phyloP scores from a whole-genome alignment of 176 grass and related monocot genomes.

The sorghum (Sorghum bicolor) region DNA sequence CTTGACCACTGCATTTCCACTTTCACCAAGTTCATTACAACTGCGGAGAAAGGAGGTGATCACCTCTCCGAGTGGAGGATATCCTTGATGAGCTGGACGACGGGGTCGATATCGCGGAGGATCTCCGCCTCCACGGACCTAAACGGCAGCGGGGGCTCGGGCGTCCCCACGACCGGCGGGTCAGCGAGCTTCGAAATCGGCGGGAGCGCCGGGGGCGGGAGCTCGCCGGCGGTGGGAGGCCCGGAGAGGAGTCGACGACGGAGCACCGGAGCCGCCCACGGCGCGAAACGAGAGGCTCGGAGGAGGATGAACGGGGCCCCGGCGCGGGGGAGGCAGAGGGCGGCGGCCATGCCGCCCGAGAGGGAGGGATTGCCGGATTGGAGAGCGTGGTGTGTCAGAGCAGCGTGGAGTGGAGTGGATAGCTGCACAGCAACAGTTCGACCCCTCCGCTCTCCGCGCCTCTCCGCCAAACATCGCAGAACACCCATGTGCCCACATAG shows the following conservation, averaged over 20 bases:
- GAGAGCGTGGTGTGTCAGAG: background rate
- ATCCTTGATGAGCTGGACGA: constrained; percentile 54
- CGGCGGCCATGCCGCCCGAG: constrained; percentile 28
- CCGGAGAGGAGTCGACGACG: constrained; percentile 28
- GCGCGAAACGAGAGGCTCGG: background rate
- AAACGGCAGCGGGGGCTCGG: constrained; percentile 33
- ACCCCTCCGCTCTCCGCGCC: background rate
- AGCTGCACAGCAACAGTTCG: background rate
- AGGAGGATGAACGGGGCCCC: constrained; percentile 25
- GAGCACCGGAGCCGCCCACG: background rate
- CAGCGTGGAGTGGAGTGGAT: background rate
- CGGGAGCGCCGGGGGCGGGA: constrained; percentile 1
- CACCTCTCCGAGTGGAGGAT: constrained; percentile 91
- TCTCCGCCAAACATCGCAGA: background rate
- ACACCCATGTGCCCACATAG: background rate
- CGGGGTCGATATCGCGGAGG: constrained; percentile 57
- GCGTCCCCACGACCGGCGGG: background rate
- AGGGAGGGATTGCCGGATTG: background rate
- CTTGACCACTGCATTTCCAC: background rate
- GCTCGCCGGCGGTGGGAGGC: constrained; percentile 26
- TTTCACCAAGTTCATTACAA: background rate
- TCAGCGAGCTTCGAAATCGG: constrained; percentile 23
- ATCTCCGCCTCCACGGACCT: constrained; percentile 61
- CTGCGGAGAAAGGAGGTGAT: background rate
- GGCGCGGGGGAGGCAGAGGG: background rate